Evolutionary conservation across 345 rosid genomes (phyloP).

Genomic region (Eucalyptus decipiens): DNA sequence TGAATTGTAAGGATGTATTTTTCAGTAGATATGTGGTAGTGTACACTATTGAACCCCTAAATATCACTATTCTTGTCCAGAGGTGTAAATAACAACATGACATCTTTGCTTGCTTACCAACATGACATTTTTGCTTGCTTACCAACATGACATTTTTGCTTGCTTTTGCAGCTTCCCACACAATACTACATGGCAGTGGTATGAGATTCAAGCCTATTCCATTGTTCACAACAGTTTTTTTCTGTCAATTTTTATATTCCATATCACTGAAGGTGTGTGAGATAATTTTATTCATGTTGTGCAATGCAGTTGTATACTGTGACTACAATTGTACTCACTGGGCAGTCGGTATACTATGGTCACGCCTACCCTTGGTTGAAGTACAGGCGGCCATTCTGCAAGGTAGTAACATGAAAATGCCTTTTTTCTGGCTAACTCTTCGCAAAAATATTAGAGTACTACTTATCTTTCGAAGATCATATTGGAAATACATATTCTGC

Average conservation of each 20-base stretch:
- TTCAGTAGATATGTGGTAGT: neutral
- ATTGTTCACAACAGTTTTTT: neutral
- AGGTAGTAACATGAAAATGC: slow-evolving; percentile 6
- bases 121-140: neutral
- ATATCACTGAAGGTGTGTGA: neutral
- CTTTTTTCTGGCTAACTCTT: neutral
- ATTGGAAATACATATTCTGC: neutral
- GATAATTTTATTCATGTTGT: neutral
- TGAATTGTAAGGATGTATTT: neutral
- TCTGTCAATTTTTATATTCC: neutral
- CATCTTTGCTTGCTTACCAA: neutral
- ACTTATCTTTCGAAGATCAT: neutral
- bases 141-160: neutral
- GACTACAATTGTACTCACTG: slow-evolving; percentile 34
- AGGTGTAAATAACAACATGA: neutral
- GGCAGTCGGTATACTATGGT: slow-evolving; percentile 60
- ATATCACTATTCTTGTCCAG: neutral
- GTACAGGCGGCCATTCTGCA: slow-evolving; percentile 6
- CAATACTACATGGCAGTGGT: slow-evolving; percentile 80
- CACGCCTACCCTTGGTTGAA: slow-evolving; percentile 43
- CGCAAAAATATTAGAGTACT: neutral
- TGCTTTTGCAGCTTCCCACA: slow-evolving; percentile 77
- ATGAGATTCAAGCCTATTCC: neutral
- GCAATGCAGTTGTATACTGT: slow-evolving; percentile 50
- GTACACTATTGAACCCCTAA: neutral